These are phyloP conservation scores for Kuraishia piskuri DNA, from an alignment of 805 yeast species.

Conservation along the genomic window DNA sequence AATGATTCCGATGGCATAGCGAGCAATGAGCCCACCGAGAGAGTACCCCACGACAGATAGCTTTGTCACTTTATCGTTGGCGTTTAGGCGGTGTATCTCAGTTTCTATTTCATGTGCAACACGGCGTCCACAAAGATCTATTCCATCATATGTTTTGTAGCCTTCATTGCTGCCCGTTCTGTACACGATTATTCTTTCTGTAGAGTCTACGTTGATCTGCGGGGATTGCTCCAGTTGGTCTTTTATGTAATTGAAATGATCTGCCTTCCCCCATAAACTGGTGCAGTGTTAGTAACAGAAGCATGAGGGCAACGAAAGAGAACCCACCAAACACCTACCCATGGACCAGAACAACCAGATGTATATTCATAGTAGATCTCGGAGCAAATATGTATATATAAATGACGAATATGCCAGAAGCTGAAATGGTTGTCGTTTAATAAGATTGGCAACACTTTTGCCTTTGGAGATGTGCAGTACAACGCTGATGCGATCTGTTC, in stretches of 20 bases:
- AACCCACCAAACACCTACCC: conserved; percentile 29
- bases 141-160: conserved; percentile 77
- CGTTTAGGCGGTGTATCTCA: conserved; percentile 21
- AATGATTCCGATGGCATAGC: conserved; percentile 74
- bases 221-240: conserved; percentile 29
- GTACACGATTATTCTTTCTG: conserved; percentile 30
- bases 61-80: conserved; percentile 40
- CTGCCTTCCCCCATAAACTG: conserved; percentile 69
- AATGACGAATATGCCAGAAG: too few relatives aligned
- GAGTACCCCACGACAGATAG: conserved; percentile 61
- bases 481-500: not conserved
- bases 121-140: conserved; percentile 75
- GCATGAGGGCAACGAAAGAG: not conserved
- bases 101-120: conserved; percentile 57
- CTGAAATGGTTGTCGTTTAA: too few relatives aligned
- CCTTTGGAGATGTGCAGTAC: too few relatives aligned
- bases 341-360: conserved; percentile 56
- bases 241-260: conserved; percentile 57
- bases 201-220: conserved; percentile 16
- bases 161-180: conserved; percentile 57
- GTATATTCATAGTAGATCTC: conserved; percentile 33
- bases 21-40: conserved; percentile 53
- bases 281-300: conserved; percentile 1
- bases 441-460: too few relatives aligned
- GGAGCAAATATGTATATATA: too few relatives aligned